Conservation (phyloP, 441 rosid genomes). For the Kokia cookei region DNA sequence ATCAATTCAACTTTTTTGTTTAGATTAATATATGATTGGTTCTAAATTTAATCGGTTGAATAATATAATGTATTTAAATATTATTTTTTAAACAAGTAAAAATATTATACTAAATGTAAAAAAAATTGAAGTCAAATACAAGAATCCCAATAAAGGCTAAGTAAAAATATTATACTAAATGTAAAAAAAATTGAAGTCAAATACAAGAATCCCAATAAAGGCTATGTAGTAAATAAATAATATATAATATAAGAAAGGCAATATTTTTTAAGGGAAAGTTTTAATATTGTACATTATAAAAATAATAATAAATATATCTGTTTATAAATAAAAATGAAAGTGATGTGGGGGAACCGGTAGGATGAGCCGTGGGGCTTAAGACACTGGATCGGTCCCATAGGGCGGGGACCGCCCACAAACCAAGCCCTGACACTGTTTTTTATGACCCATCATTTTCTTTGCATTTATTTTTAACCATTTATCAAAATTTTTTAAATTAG, state of each 20-base stretch:
- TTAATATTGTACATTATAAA: not conserved
- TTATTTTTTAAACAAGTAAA: not conserved
- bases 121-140: not conserved
- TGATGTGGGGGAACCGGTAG: not conserved
- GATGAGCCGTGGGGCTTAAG: slow-evolving; percentile 8
- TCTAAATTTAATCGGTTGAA: fast-evolving
- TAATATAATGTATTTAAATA: not conserved
- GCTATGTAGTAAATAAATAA: not conserved
- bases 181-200: not conserved
- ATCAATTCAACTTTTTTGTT: too few relatives aligned
- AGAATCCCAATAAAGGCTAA: not conserved
- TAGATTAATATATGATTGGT: too few relatives aligned
- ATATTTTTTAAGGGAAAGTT: not conserved
- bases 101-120: not conserved
- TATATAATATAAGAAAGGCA: too few relatives aligned
- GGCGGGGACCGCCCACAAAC: slow-evolving; percentile 28
- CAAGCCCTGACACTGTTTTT: slow-evolving; percentile 21
- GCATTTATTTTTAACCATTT: slow-evolving; percentile 14
- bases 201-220: not conserved
- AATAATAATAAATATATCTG: not conserved
- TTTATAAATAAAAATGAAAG: not conserved
- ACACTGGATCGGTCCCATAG: slow-evolving; percentile 5
- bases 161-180: not conserved
- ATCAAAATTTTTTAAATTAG: fast-evolving
- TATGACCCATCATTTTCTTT: slow-evolving; percentile 26